These are phyloP conservation scores for Kluyveromyces siamensis DNA, from an alignment of 805 yeast species.

Conservation along the genomic window DNA sequence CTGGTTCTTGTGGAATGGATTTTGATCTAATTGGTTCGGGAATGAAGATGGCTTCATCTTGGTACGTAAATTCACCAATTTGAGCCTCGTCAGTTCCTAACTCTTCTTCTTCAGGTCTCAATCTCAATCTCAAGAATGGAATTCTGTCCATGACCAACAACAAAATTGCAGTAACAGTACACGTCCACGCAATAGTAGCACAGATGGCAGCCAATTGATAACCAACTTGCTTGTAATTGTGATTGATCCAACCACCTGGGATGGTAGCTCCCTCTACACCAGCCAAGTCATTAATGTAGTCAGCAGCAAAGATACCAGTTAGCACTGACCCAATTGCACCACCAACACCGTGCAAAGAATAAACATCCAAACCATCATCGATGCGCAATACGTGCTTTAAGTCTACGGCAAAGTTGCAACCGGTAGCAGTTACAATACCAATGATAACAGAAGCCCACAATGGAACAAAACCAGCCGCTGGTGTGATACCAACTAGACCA, in stretches of 20 bases:
- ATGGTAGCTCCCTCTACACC: conserved; percentile 48
- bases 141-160: conserved; percentile 59
- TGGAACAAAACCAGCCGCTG: conserved; percentile 95
- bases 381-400: conserved; percentile 60
- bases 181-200: conserved; percentile 69
- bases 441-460: conserved; percentile 80
- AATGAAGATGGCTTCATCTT: conserved; percentile 55
- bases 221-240: conserved; percentile 74
- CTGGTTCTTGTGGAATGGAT: conserved; percentile 22
- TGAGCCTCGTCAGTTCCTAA: conserved; percentile 83
- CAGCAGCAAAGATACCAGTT: conserved; percentile 90
- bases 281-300: conserved; percentile 78
- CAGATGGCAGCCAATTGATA: conserved; percentile 76
- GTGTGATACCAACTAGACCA: conserved; percentile 92
- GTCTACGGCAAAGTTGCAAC: conserved; percentile 82
- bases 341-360: conserved; percentile 90
- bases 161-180: conserved; percentile 60
- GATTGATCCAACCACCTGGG: conserved; percentile 83
- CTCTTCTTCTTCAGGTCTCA: conserved; percentile 79
- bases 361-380: conserved; percentile 94
- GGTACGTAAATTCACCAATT: conserved; percentile 81
- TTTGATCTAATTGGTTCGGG: conserved; percentile 73
- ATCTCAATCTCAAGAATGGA: conserved; percentile 75
- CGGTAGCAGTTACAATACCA: conserved; percentile 67
- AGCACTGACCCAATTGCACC: conserved; percentile 75